Evolutionary conservation across 2,329 filamentous ascomycete species (phyloP).

Genomic region (Trichoderma breve): DNA sequence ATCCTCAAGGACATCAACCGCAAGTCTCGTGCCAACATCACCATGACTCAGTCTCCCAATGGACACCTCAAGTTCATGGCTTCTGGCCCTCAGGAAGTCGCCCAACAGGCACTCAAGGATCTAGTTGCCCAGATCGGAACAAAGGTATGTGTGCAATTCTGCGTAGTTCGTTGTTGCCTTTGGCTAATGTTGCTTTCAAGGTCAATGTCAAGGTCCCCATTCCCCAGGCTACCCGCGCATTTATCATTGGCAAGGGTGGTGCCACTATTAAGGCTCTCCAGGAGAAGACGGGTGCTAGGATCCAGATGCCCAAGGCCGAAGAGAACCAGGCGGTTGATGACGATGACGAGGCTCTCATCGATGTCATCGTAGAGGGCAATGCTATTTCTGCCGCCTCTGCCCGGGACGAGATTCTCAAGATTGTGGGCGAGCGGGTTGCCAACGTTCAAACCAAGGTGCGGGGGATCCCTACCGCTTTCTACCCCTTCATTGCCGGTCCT

Average conservation of each 20-base stretch:
- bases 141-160: slow-evolving; percentile 56
- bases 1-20: slow-evolving; percentile 90
- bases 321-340: slow-evolving; percentile 55
- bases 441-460: slow-evolving; percentile 79
- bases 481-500: slow-evolving; percentile 87
- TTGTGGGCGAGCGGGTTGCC: slow-evolving; percentile 81
- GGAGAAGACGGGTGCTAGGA: slow-evolving; percentile 83
- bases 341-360: slow-evolving; percentile 79
- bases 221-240: slow-evolving; percentile 76
- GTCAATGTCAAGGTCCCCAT: slow-evolving; percentile 71
- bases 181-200: slow-evolving; percentile 28
- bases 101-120: slow-evolving; percentile 85
- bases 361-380: slow-evolving; percentile 89
- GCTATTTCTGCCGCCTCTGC: slow-evolving; percentile 82
- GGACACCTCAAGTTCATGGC: slow-evolving; percentile 80
- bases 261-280: slow-evolving; percentile 86
- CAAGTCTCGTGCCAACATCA: slow-evolving; percentile 82
- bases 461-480: slow-evolving; percentile 86
- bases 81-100: slow-evolving; percentile 76
- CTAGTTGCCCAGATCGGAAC: slow-evolving; percentile 83
- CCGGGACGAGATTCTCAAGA: slow-evolving; percentile 77
- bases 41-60: slow-evolving; percentile 69
- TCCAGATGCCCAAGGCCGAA: slow-evolving; percentile 83
- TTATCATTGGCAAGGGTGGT: slow-evolving; percentile 91
- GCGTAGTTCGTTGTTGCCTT: background rate